Evolutionary conservation across 179 eudicot genomes (phyloP), one percentile per base, ranked within the genome.

Genomic region (Nepenthes alata): DNA sequence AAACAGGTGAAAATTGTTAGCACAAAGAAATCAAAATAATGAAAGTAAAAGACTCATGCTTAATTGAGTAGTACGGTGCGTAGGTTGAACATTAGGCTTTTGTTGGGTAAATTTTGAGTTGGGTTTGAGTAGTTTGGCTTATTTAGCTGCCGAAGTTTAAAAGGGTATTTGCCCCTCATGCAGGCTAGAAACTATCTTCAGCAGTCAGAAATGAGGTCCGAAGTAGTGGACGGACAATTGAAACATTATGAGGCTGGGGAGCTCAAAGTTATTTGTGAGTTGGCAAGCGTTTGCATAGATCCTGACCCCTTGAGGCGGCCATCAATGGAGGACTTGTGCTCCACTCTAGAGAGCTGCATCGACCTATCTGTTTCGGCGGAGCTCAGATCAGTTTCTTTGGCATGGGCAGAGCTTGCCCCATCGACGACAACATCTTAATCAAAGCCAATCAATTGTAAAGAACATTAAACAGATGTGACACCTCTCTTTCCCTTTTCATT

Each of bases 401-500:
- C 93, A 2, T 93, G 97, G 97, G 97, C 97, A 2, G 96, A 93
- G 81, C 84, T 93, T 63, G 90, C 90, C 15, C 81, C 89, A 67
- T 82, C 86, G 14, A 68, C 93, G 2, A 75, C 74, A 47, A 65
- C 56, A 35, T 55, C 4, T 37, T 35, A 13, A 65, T 51, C 14
- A 61, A 61, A 60, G 69, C 77, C 74, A 75, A 73, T 75, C 57
- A 68, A 72, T 75, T 75, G 86, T 77, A 74, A 75, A 79, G 76
- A 75, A 55, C 68, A 59, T 50, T 60, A 78, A 4, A 41, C 6
- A 41, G 45, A 4, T 41, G 45, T 41, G 8, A 41, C 5, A 41
- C 45, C 45, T 7, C 6, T 41, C 45, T 7, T 4, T 41, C 8
- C 8, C 8, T 7, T 41, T 41, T 7, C 45, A 41, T 41, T 41